Evolutionary conservation across 2,329 filamentous ascomycete species (phyloP), one percentile per base, ranked within the genome.

Genomic region (Penicillium sp.): DNA sequence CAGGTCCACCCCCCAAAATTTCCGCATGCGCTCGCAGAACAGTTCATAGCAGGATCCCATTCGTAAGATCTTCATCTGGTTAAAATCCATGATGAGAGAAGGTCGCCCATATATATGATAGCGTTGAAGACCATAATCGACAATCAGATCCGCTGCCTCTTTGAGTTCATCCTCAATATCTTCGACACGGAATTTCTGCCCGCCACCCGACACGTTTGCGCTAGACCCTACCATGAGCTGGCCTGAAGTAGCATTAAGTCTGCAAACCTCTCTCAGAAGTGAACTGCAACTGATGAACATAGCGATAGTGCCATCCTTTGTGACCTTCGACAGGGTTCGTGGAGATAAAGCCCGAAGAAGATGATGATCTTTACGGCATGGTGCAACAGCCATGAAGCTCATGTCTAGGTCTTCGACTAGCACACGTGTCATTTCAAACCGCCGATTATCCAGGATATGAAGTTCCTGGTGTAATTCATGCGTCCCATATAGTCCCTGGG

Each of bases 401-500:
- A 58, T 43, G 6, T 47, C 56, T 24, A 64, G 11, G 14, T 64
- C 60, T 38, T 60, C 35, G 13, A 39, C 27, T 3, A 63, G 18
- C 3, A 55, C 53, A 0, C 58, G 55, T 22, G 53, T 60, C 40
- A 63, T 55, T 7, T 55, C 51, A 16, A 54, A 51, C 28, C 45
- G 39, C 13, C 28, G 27, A 2, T 41, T 38, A 1, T 53, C 39
- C 2, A 64, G 48, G 3, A 57, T 9, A 11, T 66, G 63, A 6
- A 66, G 41, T 13, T 54, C 30, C 2, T 11, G 43, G 24, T 67
- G 64, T 14, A 57, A 43, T 0, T 45, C 36, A 27, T 61, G 53
- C 9, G 57, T 57, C 3, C 62, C 64, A 8, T 63, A 52, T 18
- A 66, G 43, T 35, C 61, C 64, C 7, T 56, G 53, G 3, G 44